Conservation (phyloP, 176 grass and related monocot genomes). For the Eragrostis nindensis region DNA sequence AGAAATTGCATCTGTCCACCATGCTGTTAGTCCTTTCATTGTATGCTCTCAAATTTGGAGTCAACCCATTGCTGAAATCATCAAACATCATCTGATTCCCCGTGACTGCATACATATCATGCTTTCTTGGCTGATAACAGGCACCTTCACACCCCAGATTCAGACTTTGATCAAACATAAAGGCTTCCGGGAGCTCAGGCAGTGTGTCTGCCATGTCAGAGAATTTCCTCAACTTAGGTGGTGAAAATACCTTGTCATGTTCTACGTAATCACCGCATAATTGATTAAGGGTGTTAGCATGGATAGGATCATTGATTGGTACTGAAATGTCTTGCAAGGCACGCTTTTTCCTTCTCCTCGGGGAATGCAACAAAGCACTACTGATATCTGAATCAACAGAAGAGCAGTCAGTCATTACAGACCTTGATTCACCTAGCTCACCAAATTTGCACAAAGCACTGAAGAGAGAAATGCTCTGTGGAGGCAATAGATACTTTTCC, state of each 20-base stretch:
- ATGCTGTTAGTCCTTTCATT: constrained; percentile 44
- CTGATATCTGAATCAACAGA: constrained; percentile 79
- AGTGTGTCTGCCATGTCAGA: constrained; percentile 49
- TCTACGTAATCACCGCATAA: constrained; percentile 42
- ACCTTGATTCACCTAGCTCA: constrained; percentile 87
- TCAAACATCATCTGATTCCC: constrained; percentile 40
- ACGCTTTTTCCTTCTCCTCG: constrained; percentile 56
- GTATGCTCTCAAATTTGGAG: constrained; percentile 42
- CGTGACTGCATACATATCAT: constrained; percentile 40
- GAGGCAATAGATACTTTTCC: constrained; percentile 60
- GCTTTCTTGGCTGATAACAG: constrained; percentile 41
- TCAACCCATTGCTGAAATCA: constrained; percentile 48
- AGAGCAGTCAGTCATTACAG: constrained; percentile 88
- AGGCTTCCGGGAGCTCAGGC: constrained; percentile 39
- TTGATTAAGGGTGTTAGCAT: constrained; percentile 50
- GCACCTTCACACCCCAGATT: constrained; percentile 45
- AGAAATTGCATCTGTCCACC: constrained; percentile 49
- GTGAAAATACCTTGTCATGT: constrained; percentile 46
- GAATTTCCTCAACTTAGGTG: constrained; percentile 50
- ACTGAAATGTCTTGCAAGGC: constrained; percentile 42
- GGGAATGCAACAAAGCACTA: constrained; percentile 71
- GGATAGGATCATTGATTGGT: constrained; percentile 30
- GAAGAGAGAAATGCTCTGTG: constrained; percentile 80
- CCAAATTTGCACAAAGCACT: constrained; percentile 84
- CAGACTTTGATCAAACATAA: constrained; percentile 45